Evolutionary conservation across 1,284 basidiomycete genomes (phyloP), one percentile per base, ranked within the genome.

Genomic region (Tranzscheliella williamsii): DNA sequence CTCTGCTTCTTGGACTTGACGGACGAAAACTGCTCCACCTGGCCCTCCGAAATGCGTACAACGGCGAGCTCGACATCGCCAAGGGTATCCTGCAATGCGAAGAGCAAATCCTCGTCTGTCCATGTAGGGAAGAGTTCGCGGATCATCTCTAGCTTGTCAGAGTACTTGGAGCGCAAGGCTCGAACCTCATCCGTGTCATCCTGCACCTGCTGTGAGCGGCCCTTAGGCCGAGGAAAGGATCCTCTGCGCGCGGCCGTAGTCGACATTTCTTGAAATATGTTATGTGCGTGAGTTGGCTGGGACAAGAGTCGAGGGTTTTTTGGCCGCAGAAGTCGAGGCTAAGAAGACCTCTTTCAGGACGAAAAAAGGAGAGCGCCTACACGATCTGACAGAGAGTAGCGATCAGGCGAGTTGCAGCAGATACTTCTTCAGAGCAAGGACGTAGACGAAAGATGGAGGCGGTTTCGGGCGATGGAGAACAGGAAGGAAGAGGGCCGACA

Each of bases 11-110:
- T 92, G 78, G 85, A 85, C 67, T 85, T 86, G 62, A 91, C 90
- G 37, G 88, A 85, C 35, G 85, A 89, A 88, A 90, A 93, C 79
- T 89, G 89, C 77, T 87, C 84, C 34, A 83, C 87, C 63, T 83
- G 83, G 71, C 90, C 90, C 79, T 92, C 90, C 45, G 82, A 84
- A 69, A 93, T 91, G 73, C 87, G 83, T 15, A 83, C 84, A 16
- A 85, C 88, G 46, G 89, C 89, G 41, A 86, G 69, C 70, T 89
- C 81, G 42, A 87, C 79, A 75, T 91, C 89, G 34, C 90, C 90
- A 34, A 79, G 80, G 20, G 85, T 84, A 71, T 93, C 91, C 43
- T 78, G 72, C 33, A 93, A 83, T 36, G 88, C 82, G 24, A 87
- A 86, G 58, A 85, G 83, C 51, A 93, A 82, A 79, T 92, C 90